Evolutionary conservation across 2,329 filamentous ascomycete species (phyloP), one percentile per base, ranked within the genome.

Genomic region (Chaetomiaceae sp.): DNA sequence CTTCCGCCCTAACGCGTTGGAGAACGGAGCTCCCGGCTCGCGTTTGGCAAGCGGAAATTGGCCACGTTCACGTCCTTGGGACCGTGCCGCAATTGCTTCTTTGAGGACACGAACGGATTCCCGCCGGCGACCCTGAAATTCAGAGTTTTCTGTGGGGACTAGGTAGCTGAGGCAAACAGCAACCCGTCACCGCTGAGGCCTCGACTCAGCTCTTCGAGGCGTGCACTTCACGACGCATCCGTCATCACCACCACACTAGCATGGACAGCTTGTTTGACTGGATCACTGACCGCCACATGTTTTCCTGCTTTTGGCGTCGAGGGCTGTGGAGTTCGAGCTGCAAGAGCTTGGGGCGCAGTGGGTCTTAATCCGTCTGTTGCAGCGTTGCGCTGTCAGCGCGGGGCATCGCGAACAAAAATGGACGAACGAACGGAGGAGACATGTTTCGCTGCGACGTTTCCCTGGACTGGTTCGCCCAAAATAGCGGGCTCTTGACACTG

Each of bases 341-440:
- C 44, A 54, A 49, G 37, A 52, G 48, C 46, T 43, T 40, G 47
- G 49, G 31, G 49, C 39, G 12, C 21, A 23, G 57, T 56, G 50
- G 55, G 50, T 45, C 46, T 48, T 44, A 45, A 43, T 19, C n/a
- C 30, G 38, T 27, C 43, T n/a, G 33, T 52, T 39, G 55, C 54
- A 59, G 57, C 53, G 54, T 53, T 60, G 58, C 49, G 58, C 53
- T 59, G 57, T 55, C 57, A 59, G 57, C 54, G 52, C 52, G 52
- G 56, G 58, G 49, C 48, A 51, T 35, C 49, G 33, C 48, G 41
- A 37, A 31, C 31, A 40, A 44, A 43, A 44, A 43, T 14, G 35
- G 46, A 54, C 42, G 7, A 19, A 48, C 19, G 25, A 27, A 27
- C 25, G 25, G 25, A 6, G 25, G 25, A 27, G 25, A 10, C 25